Conservation (phyloP, 345 rosid genomes). For the Euclidium syriacum region DNA sequence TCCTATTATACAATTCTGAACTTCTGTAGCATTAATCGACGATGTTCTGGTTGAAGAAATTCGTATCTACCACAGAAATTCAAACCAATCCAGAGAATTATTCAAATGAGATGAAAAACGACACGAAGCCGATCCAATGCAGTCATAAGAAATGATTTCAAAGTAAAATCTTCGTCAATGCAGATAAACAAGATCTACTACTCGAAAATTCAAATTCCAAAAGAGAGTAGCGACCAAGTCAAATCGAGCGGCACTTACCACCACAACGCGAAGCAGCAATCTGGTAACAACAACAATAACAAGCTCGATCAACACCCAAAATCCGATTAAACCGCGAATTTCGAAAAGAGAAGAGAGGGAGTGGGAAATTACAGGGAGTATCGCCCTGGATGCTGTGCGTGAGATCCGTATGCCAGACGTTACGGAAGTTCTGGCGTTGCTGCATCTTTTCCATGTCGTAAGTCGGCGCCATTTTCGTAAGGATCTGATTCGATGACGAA, state of each 20-base stretch:
- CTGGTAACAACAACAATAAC: slow-evolving; percentile 39
- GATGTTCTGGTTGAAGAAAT: background rate
- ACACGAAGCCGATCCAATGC: background rate
- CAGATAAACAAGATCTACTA: background rate
- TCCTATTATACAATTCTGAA: background rate
- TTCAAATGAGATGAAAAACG: background rate
- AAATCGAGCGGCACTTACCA: slow-evolving; percentile 59
- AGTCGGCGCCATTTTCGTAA: slow-evolving; percentile 51
- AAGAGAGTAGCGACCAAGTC: background rate
- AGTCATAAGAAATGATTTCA: background rate
- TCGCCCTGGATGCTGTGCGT: slow-evolving; percentile 50
- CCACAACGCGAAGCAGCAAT: slow-evolving; percentile 79
- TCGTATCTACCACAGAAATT: background rate
- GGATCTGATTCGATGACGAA: slow-evolving; percentile 13
- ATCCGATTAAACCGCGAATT: background rate
- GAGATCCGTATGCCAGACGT: slow-evolving; percentile 94
- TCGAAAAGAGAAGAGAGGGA: background rate
- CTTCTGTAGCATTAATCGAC: background rate
- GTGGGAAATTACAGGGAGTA: slow-evolving; percentile 48
- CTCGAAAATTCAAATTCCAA: slow-evolving; percentile 2
- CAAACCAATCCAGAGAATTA: background rate
- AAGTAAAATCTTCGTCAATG: slow-evolving; percentile 15
- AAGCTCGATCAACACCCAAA: slow-evolving; percentile 5
- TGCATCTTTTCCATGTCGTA: slow-evolving; percentile 73
- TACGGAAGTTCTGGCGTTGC: slow-evolving; percentile 76